These are phyloP conservation scores for Silene noctiflora DNA, from an alignment of 179 eudicot species.

Conservation along the genomic window DNA sequence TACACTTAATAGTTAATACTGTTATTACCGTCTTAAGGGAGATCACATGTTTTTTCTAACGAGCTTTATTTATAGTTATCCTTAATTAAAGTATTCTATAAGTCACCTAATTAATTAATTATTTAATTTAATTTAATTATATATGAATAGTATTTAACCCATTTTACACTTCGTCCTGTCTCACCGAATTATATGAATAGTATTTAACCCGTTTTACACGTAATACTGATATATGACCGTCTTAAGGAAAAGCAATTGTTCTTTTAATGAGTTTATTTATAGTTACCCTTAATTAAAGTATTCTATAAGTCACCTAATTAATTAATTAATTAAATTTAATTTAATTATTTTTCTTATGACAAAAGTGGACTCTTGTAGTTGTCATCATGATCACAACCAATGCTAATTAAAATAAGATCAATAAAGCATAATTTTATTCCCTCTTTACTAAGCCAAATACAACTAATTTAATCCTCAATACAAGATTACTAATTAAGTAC, in stretches of 20 bases:
- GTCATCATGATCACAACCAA: constrained; percentile 33
- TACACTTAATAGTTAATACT: too few species aligned
- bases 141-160: too few species aligned
- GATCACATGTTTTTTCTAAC: too few species aligned
- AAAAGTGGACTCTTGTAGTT: constrained; percentile 29
- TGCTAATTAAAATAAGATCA: not conserved
- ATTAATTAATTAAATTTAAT: not conserved
- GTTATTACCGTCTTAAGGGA: not conserved
- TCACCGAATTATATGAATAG: too few species aligned
- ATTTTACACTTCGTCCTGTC: too few species aligned
- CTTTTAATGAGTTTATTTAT: not conserved
- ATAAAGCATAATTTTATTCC: constrained; percentile 23
- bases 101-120: not conserved
- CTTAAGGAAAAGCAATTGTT: not conserved
- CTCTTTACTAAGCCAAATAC: constrained; percentile 9
- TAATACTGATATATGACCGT: too few species aligned
- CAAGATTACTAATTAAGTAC: constrained; percentile 26
- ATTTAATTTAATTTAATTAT: not conserved
- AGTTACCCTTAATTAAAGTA: constrained; percentile 21
- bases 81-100: constrained; percentile 20
- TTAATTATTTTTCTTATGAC: constrained; percentile 11
- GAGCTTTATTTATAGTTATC: constrained; percentile 9
- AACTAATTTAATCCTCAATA: constrained; percentile 6
- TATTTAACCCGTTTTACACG: too few species aligned
- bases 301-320: not conserved